These are phyloP conservation scores for Onygenales sp. DNA, from an alignment of 2,329 filamentous ascomycete genomes.

Conservation along the genomic window DNA sequence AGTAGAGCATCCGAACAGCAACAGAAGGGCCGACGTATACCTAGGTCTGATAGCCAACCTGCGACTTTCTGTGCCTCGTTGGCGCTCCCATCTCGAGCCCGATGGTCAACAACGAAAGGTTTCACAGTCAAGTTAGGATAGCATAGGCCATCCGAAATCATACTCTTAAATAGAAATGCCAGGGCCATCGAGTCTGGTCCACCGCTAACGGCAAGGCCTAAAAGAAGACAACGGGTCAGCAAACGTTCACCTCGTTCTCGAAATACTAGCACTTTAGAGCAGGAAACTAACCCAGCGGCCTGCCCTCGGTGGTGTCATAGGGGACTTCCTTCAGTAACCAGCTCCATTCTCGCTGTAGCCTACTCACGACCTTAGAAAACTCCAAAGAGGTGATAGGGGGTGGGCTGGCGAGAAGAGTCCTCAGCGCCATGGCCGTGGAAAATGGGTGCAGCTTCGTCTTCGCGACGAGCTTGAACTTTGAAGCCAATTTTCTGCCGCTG, in stretches of 20 bases:
- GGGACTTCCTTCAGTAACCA: conserved; percentile 26
- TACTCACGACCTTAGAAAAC: conserved; percentile 41
- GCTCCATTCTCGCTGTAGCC: conserved; percentile 24
- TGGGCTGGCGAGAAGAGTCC: background rate
- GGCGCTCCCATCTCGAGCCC: conserved; percentile 44
- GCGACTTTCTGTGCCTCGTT: conserved; percentile 46
- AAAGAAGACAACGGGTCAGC: background rate
- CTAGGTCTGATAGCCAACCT: conserved; percentile 33
- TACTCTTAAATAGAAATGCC: conserved; percentile 57
- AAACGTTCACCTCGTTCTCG: background rate
- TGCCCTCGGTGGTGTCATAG: background rate
- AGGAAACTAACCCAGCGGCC: background rate
- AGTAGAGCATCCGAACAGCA: background rate
- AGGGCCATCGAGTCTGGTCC: conserved; percentile 98
- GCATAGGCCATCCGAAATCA: conserved; percentile 22
- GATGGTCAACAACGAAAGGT: conserved; percentile 55
- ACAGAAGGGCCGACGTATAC: conserved; percentile 20
- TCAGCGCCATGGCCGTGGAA: background rate
- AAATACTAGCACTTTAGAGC: background rate
- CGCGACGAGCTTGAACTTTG: background rate
- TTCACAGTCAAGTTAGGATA: conserved; percentile 27
- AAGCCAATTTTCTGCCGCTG: too few species aligned
- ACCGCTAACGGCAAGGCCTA: conserved; percentile 76
- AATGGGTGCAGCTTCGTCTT: too few species aligned
- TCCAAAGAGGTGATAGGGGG: conserved; percentile 30